phyloP scores from a whole-genome alignment of 2,329 filamentous ascomycete genomes.

The Colletotrichum agaves region DNA sequence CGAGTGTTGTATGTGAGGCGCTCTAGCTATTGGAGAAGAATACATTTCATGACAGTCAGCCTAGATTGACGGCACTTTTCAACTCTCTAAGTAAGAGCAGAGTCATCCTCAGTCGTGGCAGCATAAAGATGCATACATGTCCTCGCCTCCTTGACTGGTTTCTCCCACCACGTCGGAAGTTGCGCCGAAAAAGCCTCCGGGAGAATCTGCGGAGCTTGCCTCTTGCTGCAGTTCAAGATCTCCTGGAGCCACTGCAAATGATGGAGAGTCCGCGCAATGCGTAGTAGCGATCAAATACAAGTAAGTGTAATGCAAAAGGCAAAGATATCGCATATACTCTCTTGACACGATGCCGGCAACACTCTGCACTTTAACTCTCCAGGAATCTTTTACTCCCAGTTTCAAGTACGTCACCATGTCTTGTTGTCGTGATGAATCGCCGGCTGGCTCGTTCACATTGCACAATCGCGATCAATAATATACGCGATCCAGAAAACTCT shows the following conservation, averaged over 20 bases:
- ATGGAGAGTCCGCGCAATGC: constrained; percentile 26
- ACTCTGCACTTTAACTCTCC: constrained; percentile 5
- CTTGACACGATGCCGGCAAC: neutral
- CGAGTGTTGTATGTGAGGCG: no score
- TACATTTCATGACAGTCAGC: no score
- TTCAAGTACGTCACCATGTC: constrained; percentile 30
- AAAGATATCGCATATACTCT: constrained; percentile 17
- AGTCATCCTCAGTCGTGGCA: constrained; percentile 18
- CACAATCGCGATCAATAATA: constrained; percentile 42
- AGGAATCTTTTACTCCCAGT: constrained; percentile 23
- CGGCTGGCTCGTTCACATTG: constrained; percentile 25
- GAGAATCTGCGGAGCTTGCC: neutral
- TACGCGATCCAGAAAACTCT: constrained; percentile 48
- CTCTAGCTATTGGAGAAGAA: no score
- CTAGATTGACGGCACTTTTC: neutral
- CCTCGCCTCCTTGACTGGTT: constrained; percentile 19
- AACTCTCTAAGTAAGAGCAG: constrained; percentile 29
- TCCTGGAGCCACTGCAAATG: constrained; percentile 3
- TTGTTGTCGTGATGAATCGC: constrained; percentile 26
- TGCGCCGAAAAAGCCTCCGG: neutral
- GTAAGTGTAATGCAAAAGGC: constrained; percentile 28
- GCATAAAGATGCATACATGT: constrained; percentile 31
- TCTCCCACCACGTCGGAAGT: constrained; percentile 25
- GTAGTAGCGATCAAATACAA: constrained; percentile 19
- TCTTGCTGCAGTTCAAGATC: constrained; percentile 9